A percentile compares a stretch with the other conserved stretches of the same genome.
These are phyloP conservation scores for Pleurotus tuoliensis DNA, from an alignment of 768 basidiomycete genomes.

Conservation along the genomic window DNA sequence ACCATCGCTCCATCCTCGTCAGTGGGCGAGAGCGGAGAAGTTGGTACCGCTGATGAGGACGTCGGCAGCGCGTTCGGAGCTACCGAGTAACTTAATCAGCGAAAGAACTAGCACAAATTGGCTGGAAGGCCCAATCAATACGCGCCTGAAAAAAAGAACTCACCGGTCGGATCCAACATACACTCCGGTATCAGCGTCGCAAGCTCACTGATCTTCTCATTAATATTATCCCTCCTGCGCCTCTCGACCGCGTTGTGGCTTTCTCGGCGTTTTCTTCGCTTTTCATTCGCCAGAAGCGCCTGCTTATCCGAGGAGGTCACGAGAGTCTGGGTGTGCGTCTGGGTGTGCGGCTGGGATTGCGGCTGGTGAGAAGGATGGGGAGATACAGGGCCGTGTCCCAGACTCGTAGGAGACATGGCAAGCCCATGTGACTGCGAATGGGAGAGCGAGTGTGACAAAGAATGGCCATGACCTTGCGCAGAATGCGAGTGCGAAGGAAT, in stretches of 20 bases:
- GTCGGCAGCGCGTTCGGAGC: background rate
- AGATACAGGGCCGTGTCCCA: background rate
- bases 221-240: conserved; percentile 86
- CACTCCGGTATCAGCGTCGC: conserved; percentile 87
- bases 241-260: conserved; percentile 93
- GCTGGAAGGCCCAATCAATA: conserved; percentile 10
- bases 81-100: background rate
- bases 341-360: conserved; percentile 5
- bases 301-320: conserved; percentile 38
- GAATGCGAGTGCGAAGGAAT: conserved; percentile 6
- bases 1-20: conserved; percentile 1
- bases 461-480: conserved; percentile 4
- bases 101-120: background rate
- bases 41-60: background rate
- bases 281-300: conserved; percentile 70
- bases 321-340: background rate
- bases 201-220: conserved; percentile 90
- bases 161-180: conserved; percentile 61
- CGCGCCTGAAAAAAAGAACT: conserved; percentile 10
- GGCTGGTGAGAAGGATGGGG: background rate
- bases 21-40: conserved; percentile 2
- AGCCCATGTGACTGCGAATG: background rate
- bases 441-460: background rate
- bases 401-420: background rate
- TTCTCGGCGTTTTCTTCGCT: conserved; percentile 75